Base-by-base conservation (phyloP, 345 rosid species). In the Hibiscus mutabilis region DNA sequence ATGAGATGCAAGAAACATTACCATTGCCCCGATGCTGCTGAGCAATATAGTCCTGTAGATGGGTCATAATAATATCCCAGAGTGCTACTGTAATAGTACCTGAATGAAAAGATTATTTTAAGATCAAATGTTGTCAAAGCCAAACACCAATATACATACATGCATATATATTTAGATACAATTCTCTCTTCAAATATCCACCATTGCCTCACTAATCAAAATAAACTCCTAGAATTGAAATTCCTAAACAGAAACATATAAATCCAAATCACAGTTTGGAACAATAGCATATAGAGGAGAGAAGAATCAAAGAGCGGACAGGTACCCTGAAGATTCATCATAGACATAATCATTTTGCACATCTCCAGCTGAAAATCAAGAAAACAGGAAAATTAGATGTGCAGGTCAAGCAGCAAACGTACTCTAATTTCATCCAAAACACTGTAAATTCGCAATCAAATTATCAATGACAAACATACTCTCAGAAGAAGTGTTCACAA, bases 281-380 rank as follows among this genome's bases (percentile, higher is more conserved):
- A 37, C 47, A 18, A 35, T 18, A 52, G 21, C 9, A 60, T 29
- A 35, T 53, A 24, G 42, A 35, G 46, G 40, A 49, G 18, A 49
- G 40, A 69, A 59, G 75, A 61, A 73, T 6, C 66, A 31, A 57
- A 46, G 75, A 2, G 58, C n/a, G n/a, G n/a, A n/a, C n/a, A 59
- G 15, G 59, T 90, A 95, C 99, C 99, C 98, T 69, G 98, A 88
- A 70, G 89, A 78, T 70, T 95, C 99, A 44, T 95, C 98, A 79
- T 82, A 92, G n/a, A 86, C 87, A 70, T 88, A 95, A 80, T 91
- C 97, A 80, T 75, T 85, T 67, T 81, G 77, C 42, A 68, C 79
- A 21, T 76, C 83, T 82, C 83, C 92, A 76, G 69, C 97, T 91
- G 86, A 77, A 77, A 49, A 75, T 7, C 35, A 76, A 72, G 58